phyloP scores from a whole-genome alignment of 192 early-diverging fungal genomes.

The Allomyces macrogynus region DNA sequence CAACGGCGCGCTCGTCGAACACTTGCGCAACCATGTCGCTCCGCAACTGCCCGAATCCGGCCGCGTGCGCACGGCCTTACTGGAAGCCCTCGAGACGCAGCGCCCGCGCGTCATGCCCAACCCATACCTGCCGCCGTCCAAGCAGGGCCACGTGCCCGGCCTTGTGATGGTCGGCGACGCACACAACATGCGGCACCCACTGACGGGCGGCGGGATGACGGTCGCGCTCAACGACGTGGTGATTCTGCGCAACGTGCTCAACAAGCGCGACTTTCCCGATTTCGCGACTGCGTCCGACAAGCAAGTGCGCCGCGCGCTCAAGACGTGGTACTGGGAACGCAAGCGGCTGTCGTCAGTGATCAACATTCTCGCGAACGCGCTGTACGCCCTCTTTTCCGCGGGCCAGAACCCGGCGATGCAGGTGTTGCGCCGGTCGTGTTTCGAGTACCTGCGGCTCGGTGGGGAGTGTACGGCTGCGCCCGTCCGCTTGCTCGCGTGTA shows the following conservation, averaged over 20 bases:
- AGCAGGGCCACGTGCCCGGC: constrained; percentile 43
- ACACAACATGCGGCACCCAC: constrained; percentile 84
- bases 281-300: constrained; percentile 16
- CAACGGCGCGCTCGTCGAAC: constrained; percentile 9
- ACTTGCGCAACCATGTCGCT: constrained; percentile 37
- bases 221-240: constrained; percentile 85
- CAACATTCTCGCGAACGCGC: constrained; percentile 82
- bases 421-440: constrained; percentile 63
- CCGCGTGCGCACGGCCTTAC: constrained; percentile 30
- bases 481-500: constrained; percentile 65
- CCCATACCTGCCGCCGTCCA: constrained; percentile 65
- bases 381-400: constrained; percentile 76
- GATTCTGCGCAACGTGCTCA: constrained; percentile 38
- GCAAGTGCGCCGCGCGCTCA: constrained; percentile 31
- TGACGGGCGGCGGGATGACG: constrained; percentile 96
- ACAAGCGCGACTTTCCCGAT: constrained; percentile 17
- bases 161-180: constrained; percentile 81
- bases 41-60: constrained; percentile 43
- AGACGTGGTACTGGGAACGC: constrained; percentile 48
- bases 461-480: constrained; percentile 61
- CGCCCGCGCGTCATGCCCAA: constrained; percentile 74
- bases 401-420: constrained; percentile 48
- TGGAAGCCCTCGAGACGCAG: constrained; percentile 43
- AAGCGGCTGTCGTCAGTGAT: constrained; percentile 53
- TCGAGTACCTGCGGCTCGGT: constrained; percentile 70